Conservation (phyloP, 2,329 filamentous ascomycete species). For the Pseudopithomyces chartarum region DNA sequence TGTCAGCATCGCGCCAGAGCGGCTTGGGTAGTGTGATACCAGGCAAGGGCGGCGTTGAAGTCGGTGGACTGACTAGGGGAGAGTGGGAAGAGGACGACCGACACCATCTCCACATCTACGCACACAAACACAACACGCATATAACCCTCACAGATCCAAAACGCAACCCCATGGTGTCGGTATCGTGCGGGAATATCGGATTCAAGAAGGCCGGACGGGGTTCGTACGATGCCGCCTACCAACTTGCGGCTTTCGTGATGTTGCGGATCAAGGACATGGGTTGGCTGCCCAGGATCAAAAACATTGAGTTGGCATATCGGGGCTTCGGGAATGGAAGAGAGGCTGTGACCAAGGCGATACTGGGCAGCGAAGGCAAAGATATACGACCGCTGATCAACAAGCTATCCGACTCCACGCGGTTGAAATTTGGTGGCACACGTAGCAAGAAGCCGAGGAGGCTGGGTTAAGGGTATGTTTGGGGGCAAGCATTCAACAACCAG, state of each 20-base stretch:
- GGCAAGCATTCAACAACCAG: slow-evolving; percentile 15
- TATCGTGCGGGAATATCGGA: slow-evolving; percentile 87
- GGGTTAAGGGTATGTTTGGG: slow-evolving; percentile 52
- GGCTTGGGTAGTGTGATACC: slow-evolving; percentile 28
- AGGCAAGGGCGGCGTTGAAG: background rate
- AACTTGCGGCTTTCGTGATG: slow-evolving; percentile 82
- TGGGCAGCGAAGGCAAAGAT: slow-evolving; percentile 81
- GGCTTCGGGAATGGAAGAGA: slow-evolving; percentile 89
- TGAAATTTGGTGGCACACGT: slow-evolving; percentile 96
- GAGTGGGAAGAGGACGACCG: slow-evolving; percentile 58
- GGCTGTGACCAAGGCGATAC: slow-evolving; percentile 84
- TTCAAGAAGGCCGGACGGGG: slow-evolving; percentile 82
- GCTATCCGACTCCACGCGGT: slow-evolving; percentile 82
- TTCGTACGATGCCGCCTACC: slow-evolving; percentile 89
- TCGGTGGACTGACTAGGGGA: slow-evolving; percentile 21
- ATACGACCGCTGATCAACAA: slow-evolving; percentile 76
- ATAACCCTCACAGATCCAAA: slow-evolving; percentile 86
- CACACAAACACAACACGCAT: slow-evolving; percentile 93
- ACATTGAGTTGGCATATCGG: slow-evolving; percentile 78
- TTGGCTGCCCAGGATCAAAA: slow-evolving; percentile 74
- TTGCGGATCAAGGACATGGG: slow-evolving; percentile 83
- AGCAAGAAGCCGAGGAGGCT: slow-evolving; percentile 84
- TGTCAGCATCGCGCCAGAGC: slow-evolving; percentile 15
- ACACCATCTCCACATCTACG: slow-evolving; percentile 85
- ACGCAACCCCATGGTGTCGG: slow-evolving; percentile 75